Conservation (phyloP, 1,284 basidiomycete species). For the Coriolopsis trogii region DNA sequence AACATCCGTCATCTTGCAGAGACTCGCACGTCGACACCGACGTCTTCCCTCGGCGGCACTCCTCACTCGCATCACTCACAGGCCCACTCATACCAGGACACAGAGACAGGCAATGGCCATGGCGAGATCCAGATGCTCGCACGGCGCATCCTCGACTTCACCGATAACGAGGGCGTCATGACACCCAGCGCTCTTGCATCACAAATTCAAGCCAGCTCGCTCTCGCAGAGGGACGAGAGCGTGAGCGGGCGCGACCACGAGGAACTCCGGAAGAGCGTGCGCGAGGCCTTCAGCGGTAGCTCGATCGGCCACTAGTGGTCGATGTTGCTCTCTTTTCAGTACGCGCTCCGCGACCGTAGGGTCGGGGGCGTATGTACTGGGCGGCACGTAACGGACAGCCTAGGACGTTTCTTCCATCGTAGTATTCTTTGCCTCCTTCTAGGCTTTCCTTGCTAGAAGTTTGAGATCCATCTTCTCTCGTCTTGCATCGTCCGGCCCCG, state of each 20-base stretch:
- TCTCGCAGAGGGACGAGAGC: constrained; percentile 47
- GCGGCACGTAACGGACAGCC: constrained; percentile 16
- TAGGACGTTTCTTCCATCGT: constrained; percentile 15
- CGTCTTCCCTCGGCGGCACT: constrained; percentile 69
- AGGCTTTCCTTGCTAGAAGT: no score
- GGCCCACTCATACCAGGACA: constrained; percentile 75
- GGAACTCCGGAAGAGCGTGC: constrained; percentile 76
- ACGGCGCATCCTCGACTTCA: constrained; percentile 83
- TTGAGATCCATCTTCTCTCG: neutral
- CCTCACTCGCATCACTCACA: constrained; percentile 74
- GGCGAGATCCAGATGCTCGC: constrained; percentile 88
- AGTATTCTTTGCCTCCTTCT: no score
- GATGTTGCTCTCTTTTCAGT: neutral
- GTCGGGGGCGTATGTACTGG: constrained; percentile 6
- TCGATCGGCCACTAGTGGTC: constrained; percentile 32
- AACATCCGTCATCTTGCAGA: constrained; percentile 83
- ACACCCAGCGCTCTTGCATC: constrained; percentile 64
- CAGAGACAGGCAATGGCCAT: constrained; percentile 81
- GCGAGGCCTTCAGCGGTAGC: constrained; percentile 65
- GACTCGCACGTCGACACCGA: constrained; percentile 72
- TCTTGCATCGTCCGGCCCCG: constrained; percentile 3
- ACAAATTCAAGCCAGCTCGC: constrained; percentile 64
- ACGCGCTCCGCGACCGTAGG: neutral
- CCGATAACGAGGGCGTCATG: constrained; percentile 64
- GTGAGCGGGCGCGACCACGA: constrained; percentile 68